phyloP scores from a whole-genome alignment of 371 early-diverging fungal genomes.

The Mucor saturninus region DNA sequence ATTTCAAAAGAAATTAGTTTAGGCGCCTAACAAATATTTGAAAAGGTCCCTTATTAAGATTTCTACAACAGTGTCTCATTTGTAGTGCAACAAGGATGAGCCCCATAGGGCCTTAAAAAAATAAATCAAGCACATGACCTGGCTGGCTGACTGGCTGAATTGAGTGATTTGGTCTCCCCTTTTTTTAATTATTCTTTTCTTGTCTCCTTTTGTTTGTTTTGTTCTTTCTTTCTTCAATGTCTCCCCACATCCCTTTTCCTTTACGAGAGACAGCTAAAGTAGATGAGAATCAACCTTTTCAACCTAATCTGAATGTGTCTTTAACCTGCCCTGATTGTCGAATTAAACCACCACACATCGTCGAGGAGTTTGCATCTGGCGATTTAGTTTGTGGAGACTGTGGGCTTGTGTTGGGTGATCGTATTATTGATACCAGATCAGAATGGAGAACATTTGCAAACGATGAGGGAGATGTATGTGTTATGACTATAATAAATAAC shows the following conservation, averaged over 20 bases:
- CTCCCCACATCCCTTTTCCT: conserved; percentile 47
- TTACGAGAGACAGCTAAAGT: conserved; percentile 41
- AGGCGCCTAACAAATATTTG: too few relatives aligned
- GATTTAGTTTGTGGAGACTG: conserved; percentile 98
- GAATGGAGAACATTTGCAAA: conserved; percentile 99
- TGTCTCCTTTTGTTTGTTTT: conserved; percentile 1
- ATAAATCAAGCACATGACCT: too few relatives aligned
- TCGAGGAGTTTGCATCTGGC: conserved; percentile 93
- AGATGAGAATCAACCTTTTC: conserved; percentile 36
- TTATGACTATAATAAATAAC: too few relatives aligned
- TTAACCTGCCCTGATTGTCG: conserved; percentile 84
- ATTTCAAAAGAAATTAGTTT: too few relatives aligned
- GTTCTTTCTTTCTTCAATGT: conserved; percentile 23
- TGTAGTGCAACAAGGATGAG: too few relatives aligned
- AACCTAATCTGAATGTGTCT: conserved; percentile 63
- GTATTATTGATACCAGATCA: conserved; percentile 98
- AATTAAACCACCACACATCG: conserved; percentile 85
- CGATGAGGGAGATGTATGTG: conserved; percentile 81
- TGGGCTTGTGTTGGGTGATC: conserved; percentile 93
- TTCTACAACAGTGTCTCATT: too few relatives aligned
- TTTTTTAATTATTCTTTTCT: neutral
- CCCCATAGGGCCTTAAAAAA: too few relatives aligned
- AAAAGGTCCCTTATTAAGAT: too few relatives aligned
- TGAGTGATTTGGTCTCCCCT: neutral
- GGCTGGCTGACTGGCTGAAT: too few relatives aligned